Percentiles rank a stretch among this genome's conserved stretches.
phyloP scores from a whole-genome alignment of 805 yeast genomes.

The Millerozyma acaciae region DNA sequence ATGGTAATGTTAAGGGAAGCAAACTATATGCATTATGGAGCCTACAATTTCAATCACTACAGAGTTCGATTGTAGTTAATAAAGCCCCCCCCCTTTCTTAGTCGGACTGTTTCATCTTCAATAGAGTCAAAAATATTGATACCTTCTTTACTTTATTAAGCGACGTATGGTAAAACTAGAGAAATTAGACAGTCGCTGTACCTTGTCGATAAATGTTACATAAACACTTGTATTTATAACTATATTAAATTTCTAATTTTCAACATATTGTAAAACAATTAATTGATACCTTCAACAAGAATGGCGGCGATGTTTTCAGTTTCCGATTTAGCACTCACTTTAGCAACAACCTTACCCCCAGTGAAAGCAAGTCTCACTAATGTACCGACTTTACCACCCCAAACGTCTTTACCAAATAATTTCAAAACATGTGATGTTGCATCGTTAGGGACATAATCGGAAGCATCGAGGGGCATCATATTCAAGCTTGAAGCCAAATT shows the following conservation, averaged over 20 bases:
- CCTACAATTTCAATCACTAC: too few species aligned
- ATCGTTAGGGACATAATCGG: constrained; percentile 60
- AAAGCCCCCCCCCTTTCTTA: too few species aligned
- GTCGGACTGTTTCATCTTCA: too few species aligned
- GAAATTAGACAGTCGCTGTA: too few species aligned
- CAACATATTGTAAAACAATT: constrained; percentile 1
- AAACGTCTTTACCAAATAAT: constrained; percentile 73
- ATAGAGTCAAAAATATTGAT: too few species aligned
- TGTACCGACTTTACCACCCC: constrained; percentile 54
- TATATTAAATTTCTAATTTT: neutral
- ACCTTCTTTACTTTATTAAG: too few species aligned
- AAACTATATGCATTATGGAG: too few species aligned
- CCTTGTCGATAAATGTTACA: too few species aligned
- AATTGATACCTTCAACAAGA: constrained; percentile 43
- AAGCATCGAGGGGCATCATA: constrained; percentile 63
- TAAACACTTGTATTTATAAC: neutral
- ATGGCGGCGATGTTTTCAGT: constrained; percentile 45
- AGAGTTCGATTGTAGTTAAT: too few species aligned
- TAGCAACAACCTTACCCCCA: constrained; percentile 58
- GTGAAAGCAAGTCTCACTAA: constrained; percentile 47
- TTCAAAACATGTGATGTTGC: constrained; percentile 69
- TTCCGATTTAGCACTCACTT: constrained; percentile 49
- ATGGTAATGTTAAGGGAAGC: too few species aligned
- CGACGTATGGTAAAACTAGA: too few species aligned
- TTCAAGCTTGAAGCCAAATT: constrained; percentile 49